phyloP scores from a whole-genome alignment of 2,329 filamentous ascomycete species.

The Ascochyta pisi region DNA sequence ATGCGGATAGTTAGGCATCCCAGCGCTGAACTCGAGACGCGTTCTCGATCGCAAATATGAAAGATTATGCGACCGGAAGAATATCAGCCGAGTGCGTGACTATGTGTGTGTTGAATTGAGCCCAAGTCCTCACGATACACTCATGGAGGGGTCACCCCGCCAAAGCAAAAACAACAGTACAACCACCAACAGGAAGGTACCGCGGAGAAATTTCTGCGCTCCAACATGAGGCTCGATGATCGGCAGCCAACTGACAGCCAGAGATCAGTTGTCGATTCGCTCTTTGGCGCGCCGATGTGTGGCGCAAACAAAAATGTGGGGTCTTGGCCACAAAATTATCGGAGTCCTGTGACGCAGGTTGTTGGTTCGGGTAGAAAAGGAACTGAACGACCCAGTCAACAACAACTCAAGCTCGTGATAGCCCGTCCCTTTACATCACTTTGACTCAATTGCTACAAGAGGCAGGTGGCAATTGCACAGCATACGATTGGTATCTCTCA shows the following conservation, averaged over 20 bases:
- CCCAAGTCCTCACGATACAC: background rate
- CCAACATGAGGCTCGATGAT: conserved; percentile 16
- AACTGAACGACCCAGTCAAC: conserved; percentile 20
- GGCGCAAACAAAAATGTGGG: conserved; percentile 33
- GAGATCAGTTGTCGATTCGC: conserved; percentile 19
- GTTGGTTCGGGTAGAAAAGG: conserved; percentile 29
- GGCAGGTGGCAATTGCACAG: background rate
- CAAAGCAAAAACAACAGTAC: background rate
- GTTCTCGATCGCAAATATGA: background rate
- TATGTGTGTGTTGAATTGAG: background rate
- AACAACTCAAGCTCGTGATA: conserved; percentile 17
- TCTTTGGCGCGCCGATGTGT: conserved; percentile 21
- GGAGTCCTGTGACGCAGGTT: conserved; percentile 32
- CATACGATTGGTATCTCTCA: conserved; percentile 1
- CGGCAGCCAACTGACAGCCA: conserved; percentile 14
- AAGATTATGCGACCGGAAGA: conserved; percentile 6
- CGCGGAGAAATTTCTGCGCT: conserved; percentile 22
- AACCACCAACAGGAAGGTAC: conserved; percentile 1
- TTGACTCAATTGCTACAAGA: conserved; percentile 4
- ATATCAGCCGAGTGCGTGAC: background rate
- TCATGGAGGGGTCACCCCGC: conserved; percentile 13
- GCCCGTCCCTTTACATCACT: conserved; percentile 11
- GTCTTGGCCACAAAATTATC: conserved; percentile 37
- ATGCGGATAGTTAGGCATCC: conserved; percentile 1
- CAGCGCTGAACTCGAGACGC: background rate